Evolutionary conservation across 495 filamentous ascomycete genomes (phyloP).

Genomic region (Hypoxylon fuscum): DNA sequence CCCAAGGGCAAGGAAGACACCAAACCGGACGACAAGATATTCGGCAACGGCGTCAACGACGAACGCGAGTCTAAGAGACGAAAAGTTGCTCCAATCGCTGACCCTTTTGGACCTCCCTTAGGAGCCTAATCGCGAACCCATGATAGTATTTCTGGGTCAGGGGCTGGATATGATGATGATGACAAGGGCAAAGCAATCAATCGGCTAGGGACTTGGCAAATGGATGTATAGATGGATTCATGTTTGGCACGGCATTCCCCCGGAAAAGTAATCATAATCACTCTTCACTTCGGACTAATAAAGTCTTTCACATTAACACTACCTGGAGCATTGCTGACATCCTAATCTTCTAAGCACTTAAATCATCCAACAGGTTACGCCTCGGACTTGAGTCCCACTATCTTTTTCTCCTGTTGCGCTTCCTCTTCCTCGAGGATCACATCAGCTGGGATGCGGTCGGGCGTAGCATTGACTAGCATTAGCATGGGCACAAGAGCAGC

Average conservation of each 20-base stretch:
- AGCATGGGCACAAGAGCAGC: constrained; percentile 27
- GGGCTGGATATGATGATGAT: too few relatives aligned
- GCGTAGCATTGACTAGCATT: constrained; percentile 29
- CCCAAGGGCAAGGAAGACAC: constrained; percentile 50
- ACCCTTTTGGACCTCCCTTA: constrained; percentile 63
- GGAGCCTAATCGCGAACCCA: constrained; percentile 11
- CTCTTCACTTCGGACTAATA: too few relatives aligned
- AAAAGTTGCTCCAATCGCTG: constrained; percentile 64
- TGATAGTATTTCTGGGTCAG: too few relatives aligned
- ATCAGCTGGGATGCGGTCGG: constrained; percentile 35
- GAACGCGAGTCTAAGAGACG: constrained; percentile 63
- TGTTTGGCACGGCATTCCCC: too few relatives aligned
- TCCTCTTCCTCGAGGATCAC: constrained; percentile 32
- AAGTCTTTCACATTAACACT: too few relatives aligned
- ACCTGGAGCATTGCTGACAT: constrained; percentile 3
- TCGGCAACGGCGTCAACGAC: constrained; percentile 45
- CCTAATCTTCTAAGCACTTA: constrained; percentile 43
- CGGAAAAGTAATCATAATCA: too few relatives aligned
- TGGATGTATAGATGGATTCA: too few relatives aligned
- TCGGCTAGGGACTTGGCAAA: too few relatives aligned
- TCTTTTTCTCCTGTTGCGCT: constrained; percentile 21
- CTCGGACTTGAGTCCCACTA: constrained; percentile 24
- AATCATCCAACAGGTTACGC: constrained; percentile 1
- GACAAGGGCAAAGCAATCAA: too few relatives aligned
- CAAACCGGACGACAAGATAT: constrained; percentile 55